A percentile compares a stretch with the other conserved stretches of the same genome.
phyloP scores from a whole-genome alignment of 75 land plant species.

The Sequoia sempervirens region DNA sequence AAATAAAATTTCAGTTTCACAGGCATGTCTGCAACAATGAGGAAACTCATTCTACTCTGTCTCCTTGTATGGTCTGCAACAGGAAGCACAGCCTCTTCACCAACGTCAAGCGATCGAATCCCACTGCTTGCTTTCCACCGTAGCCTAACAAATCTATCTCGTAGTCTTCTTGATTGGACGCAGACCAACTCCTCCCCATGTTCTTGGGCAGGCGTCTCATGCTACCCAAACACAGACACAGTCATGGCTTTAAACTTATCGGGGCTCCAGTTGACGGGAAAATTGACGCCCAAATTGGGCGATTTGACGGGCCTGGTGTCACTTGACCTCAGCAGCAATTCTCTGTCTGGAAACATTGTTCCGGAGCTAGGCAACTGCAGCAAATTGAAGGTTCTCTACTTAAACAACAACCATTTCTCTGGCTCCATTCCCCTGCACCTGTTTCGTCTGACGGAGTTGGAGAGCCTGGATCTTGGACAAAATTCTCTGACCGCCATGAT shows the following conservation, averaged over 20 bases:
- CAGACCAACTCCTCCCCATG: constrained; percentile 12
- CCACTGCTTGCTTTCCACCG: constrained; percentile 6
- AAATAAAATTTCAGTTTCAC: too few species aligned
- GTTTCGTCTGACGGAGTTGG: constrained; percentile 4
- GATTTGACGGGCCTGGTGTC: constrained; percentile 27
- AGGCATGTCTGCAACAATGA: background rate
- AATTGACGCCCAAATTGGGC: constrained; percentile 46
- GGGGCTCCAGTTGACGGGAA: constrained; percentile 29
- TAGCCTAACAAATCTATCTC: background rate
- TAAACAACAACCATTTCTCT: constrained; percentile 13
- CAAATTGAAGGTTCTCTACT: constrained; percentile 6
- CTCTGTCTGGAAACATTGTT: constrained; percentile 41
- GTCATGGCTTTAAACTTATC: constrained; percentile 28
- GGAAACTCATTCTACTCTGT: background rate
- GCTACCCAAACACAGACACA: constrained; percentile 1
- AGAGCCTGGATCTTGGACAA: constrained; percentile 12
- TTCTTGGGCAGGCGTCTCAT: constrained; percentile 18
- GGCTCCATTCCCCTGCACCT: constrained; percentile 22
- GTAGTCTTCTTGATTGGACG: background rate
- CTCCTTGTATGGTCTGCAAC: background rate
- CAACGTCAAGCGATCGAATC: constrained; percentile 3
- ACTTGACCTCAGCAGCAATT: constrained; percentile 34
- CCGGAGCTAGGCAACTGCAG: constrained; percentile 26
- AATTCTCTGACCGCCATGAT: constrained; percentile 24
- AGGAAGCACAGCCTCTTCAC: background rate